Percentiles rank a stretch among this genome's conserved stretches.
Conservation (phyloP, 805 yeast genomes). For the Dipodascus geniculatus region DNA sequence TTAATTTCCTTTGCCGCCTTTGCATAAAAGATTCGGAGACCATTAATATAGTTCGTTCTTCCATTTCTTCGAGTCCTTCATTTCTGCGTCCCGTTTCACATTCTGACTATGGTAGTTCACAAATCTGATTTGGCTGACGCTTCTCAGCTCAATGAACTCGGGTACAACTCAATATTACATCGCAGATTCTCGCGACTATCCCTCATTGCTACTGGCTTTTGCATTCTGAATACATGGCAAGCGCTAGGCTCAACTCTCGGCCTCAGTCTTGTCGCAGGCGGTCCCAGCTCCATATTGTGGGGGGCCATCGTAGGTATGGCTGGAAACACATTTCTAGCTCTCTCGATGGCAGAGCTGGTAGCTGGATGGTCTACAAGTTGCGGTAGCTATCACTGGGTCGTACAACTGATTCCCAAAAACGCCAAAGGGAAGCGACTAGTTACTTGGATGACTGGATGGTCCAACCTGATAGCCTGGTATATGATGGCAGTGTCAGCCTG, state of each 20-base stretch:
- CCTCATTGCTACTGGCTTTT: background rate
- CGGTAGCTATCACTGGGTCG: background rate
- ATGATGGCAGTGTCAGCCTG: conserved; percentile 1
- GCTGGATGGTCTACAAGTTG: background rate
- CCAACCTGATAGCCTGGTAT: background rate
- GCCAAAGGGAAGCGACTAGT: background rate
- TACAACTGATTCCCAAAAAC: background rate
- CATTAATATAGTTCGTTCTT: no score
- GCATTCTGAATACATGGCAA: background rate
- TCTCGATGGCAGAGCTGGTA: background rate
- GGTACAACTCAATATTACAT: background rate
- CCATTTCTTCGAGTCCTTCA: no score
- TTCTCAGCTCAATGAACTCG: background rate
- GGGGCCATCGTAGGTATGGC: background rate
- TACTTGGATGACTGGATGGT: background rate
- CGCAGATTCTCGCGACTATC: background rate
- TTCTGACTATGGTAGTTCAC: background rate
- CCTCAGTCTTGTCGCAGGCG: background rate
- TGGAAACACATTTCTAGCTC: background rate
- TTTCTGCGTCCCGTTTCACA: background rate
- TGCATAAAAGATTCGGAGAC: no score
- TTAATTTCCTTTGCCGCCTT: no score
- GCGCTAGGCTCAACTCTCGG: background rate
- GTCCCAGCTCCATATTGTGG: background rate
- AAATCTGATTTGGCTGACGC: background rate